These are phyloP conservation scores for Ganoderma meredithae DNA, from an alignment of 1,284 basidiomycete species.

Conservation along the genomic window DNA sequence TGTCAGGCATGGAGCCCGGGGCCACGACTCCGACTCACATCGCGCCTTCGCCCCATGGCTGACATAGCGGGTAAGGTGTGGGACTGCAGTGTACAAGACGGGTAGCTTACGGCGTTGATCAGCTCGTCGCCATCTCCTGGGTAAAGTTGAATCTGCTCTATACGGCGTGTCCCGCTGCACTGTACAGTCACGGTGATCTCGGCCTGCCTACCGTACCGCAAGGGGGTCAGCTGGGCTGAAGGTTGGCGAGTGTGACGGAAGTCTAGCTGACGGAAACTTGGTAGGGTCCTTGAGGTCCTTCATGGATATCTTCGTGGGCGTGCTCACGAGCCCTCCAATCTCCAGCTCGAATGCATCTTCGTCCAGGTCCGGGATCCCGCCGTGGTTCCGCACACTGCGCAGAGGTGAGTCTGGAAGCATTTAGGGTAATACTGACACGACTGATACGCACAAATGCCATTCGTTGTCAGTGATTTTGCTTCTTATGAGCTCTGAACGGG, in stretches of 20 bases:
- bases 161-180: slow-evolving; percentile 60
- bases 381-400: slow-evolving; percentile 55
- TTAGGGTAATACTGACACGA: not conserved
- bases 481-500: slow-evolving; percentile 49
- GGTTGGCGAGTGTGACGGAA: not conserved
- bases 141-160: slow-evolving; percentile 61
- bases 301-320: slow-evolving; percentile 51
- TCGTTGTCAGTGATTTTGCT: slow-evolving; percentile 55
- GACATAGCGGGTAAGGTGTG: not conserved
- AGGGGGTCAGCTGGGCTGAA: not conserved
- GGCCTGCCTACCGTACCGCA: slow-evolving; percentile 44
- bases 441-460: slow-evolving; percentile 52
- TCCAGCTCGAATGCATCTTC: slow-evolving; percentile 53
- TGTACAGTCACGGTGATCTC: slow-evolving; percentile 62
- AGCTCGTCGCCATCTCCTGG: slow-evolving; percentile 67
- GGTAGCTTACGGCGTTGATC: slow-evolving; percentile 49
- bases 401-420: not conserved
- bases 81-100: not conserved
- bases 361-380: slow-evolving; percentile 55
- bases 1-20: not conserved
- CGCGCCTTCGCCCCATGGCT: slow-evolving; percentile 63
- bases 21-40: slow-evolving; percentile 46
- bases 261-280: slow-evolving; percentile 52
- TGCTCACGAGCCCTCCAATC: slow-evolving; percentile 57
- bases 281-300: slow-evolving; percentile 54